A percentile compares a stretch with the other conserved stretches of the same genome.
phyloP scores from a whole-genome alignment of 108 stramenopile genomes.

The Fistulifera solaris region DNA sequence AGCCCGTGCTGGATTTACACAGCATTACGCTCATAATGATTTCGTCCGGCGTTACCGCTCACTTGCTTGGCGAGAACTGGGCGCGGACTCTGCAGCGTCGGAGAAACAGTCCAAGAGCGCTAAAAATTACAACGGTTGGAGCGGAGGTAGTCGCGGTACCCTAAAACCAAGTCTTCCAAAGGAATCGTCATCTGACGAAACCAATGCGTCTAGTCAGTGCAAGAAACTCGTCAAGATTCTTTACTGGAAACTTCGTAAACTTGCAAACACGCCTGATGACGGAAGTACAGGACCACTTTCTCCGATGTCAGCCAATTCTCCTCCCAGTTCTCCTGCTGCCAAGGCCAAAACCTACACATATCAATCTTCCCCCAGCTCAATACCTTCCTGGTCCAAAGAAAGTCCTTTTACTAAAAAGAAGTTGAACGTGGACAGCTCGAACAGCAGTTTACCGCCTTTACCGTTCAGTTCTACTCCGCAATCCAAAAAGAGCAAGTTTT shows the following conservation, averaged over 20 bases:
- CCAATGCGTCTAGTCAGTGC: conserved; percentile 1
- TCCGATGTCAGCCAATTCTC: not conserved
- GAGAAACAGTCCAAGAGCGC: not conserved
- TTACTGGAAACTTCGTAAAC: not conserved
- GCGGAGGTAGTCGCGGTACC: not conserved
- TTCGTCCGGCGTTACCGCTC: conserved; percentile 54
- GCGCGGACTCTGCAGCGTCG: no score
- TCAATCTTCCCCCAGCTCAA: not conserved
- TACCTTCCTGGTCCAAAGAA: not conserved
- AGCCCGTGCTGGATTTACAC: conserved; percentile 82
- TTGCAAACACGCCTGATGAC: not conserved
- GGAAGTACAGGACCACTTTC: conserved; percentile 1
- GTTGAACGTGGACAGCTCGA: not conserved
- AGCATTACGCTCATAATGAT: conserved; percentile 69
- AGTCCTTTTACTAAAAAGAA: not conserved
- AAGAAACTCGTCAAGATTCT: conserved; percentile 1
- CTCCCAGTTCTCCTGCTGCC: not conserved
- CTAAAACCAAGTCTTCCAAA: not conserved
- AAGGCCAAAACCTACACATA: not conserved
- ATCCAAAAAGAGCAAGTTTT: not conserved
- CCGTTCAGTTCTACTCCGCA: not conserved
- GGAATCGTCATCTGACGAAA: not conserved
- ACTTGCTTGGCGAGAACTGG: conserved; percentile 32
- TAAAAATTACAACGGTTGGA: conserved; percentile 4
- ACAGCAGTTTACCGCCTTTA: not conserved